Base-by-base conservation (phyloP, 139 green algal genomes). In the Monoraphidium neglectum region DNA sequence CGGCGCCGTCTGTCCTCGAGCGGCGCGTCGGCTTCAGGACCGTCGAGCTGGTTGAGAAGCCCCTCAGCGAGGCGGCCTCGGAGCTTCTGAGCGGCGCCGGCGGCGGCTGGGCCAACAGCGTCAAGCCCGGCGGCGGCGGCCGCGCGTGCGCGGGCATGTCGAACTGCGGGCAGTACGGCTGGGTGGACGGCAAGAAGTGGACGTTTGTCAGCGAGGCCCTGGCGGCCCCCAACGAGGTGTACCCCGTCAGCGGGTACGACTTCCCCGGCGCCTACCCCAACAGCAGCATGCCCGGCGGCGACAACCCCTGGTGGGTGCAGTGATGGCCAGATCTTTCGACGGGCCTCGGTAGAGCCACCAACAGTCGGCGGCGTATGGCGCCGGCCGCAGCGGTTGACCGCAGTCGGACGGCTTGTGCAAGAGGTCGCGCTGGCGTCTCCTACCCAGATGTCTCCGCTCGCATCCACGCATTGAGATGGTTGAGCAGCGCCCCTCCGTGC, bases 31-130 rank as follows among this genome's bases (percentile, higher is more conserved):
- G 47, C 12, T 75, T 92, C 36, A 77, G 84, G 30, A 47, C 37
- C 0, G 56, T 91, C 26, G 80, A 88, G 68, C 62, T 92, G 16
- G 72, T 86, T 32, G 71, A 62, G 1, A 72, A 86, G 16, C 56
- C 78, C 15, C 63, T 86, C 24, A 15, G 32, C 1, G 51, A 63
- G 10, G 61, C 79, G 2, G 51, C 66, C 32, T 28, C 35, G 54
- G 63, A 61, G 60, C 72, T 77, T 38, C 28, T 77, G 15, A 30
- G 40, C 21, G 33, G 33, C 18, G 26, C 18, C 13, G 21, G 6
- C 23, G 43, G 40, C 15, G 72, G 72, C 2, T 77, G 72, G 72
- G 18, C 60, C n/a, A 47, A 38, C 21, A 4, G 59, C 32, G 43
- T 51, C 4, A 62, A 49, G 26, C 28, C 54, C 28, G 15, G 46